Evolutionary conservation across 768 basidiomycete species (phyloP), one percentile per base, ranked within the genome.

Genomic region (Crassisporium funariophilum): DNA sequence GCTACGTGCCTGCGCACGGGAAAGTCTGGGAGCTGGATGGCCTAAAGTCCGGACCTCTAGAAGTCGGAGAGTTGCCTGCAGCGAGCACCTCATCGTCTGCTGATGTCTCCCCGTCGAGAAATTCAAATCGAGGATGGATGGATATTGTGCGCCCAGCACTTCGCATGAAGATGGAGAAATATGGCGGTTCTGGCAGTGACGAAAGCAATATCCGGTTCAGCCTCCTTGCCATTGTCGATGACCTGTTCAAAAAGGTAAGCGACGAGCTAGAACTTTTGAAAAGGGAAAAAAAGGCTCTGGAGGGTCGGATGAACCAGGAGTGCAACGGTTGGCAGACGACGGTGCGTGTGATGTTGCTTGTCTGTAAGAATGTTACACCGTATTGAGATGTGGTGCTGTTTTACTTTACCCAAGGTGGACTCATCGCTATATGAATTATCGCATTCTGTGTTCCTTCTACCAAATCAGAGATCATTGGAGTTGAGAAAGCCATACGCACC

Each of bases 11-110:
- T 4, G 76, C 74, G 1, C 66, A 74, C 54, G 82, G 81, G 6
- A 81, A 82, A 52, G 82, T 84, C n/a, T 86, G 82, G 82, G 82
- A 86, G 60, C 73, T 86, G 41, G 81, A 84, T 57, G 83, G 83
- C 10, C 71, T 84, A 44, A 81, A 81, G 48, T 70, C 76, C 1
- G 82, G 79, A 0, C 82, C 83, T 4, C 65, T 86, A 7, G 82
- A 83, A 60, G 82, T 84, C 17, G 82, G 82, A 29, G 82, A 82
- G 55, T 57, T 83, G n/a, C 59, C 68, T 12, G 38, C 31, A 4
- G 24, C 38, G 3, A 17, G 35, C 20, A 5, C 29, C 34, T 36
- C 46, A 10, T 21, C 53, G 41, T 9, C 44, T 19, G 12, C 35
- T 15, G 23, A 11, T 11, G 27, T 47, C 19, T 41, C 52, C 31